phyloP scores from a whole-genome alignment of 768 basidiomycete genomes.

The Termitomyces titanicus region DNA sequence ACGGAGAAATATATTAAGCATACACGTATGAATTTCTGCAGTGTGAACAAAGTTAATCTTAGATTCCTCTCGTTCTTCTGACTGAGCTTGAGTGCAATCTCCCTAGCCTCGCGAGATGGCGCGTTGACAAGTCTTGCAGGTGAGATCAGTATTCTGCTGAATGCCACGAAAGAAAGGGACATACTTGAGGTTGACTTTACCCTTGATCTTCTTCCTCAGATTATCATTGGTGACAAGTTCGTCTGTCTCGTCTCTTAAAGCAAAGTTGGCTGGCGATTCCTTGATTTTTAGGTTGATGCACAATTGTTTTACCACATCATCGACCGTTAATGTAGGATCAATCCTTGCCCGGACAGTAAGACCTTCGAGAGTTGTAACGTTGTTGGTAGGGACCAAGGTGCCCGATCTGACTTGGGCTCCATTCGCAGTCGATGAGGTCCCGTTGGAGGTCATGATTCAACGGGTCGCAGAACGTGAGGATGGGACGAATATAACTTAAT shows the following conservation, averaged over 20 bases:
- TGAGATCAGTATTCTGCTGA: background rate
- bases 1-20: conserved; percentile 13
- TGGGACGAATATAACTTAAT: background rate
- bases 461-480: background rate
- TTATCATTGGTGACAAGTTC: conserved; percentile 88
- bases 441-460: conserved; percentile 16
- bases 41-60: conserved; percentile 67
- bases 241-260: conserved; percentile 77
- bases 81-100: conserved; percentile 67
- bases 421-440: conserved; percentile 28
- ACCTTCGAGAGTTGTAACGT: conserved; percentile 74
- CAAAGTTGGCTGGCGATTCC: conserved; percentile 68
- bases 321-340: conserved; percentile 78
- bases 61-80: conserved; percentile 56
- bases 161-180: background rate
- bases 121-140: conserved; percentile 68
- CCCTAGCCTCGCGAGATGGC: conserved; percentile 74
- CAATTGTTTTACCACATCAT: conserved; percentile 81
- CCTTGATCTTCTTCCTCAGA: conserved; percentile 74
- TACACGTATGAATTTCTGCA: conserved; percentile 80
- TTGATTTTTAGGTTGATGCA: conserved; percentile 78
- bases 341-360: conserved; percentile 78
- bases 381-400: conserved; percentile 76
- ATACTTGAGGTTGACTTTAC: conserved; percentile 75
- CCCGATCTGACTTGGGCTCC: conserved; percentile 38